Percentiles rank a stretch among this genome's conserved stretches.
Evolutionary conservation across 495 filamentous ascomycete species (phyloP).

Genomic region (Jackrogersella minutella): DNA sequence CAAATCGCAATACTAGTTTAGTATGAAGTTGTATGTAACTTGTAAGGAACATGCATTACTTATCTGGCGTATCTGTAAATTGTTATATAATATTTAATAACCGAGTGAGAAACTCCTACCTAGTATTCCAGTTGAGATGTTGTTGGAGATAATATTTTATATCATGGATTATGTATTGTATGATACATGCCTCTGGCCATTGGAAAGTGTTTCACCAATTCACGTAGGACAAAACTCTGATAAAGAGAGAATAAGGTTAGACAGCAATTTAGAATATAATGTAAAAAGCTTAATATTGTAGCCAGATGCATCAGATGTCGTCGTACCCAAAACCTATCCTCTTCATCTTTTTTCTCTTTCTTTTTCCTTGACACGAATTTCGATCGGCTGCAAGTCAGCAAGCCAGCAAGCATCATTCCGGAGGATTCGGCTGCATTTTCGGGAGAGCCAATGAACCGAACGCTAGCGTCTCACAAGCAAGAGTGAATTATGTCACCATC

Average conservation of each 20-base stretch:
- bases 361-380: constrained; percentile 23
- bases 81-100: background rate
- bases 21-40: background rate
- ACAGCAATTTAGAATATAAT: too few relatives aligned
- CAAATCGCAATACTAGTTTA: constrained; percentile 12
- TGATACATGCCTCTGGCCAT: too few relatives aligned
- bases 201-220: background rate
- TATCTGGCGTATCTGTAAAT: too few relatives aligned
- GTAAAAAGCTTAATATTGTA: background rate
- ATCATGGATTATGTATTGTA: background rate
- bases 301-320: background rate
- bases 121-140: too few relatives aligned
- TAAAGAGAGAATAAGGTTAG: background rate
- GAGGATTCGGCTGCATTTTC: constrained; percentile 39
- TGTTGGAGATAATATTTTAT: too few relatives aligned
- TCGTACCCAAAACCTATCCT: background rate
- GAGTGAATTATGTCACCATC: constrained; percentile 39
- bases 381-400: constrained; percentile 36
- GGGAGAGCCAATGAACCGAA: constrained; percentile 33
- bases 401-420: constrained; percentile 29
- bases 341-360: constrained; percentile 1
- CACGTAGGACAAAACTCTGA: background rate
- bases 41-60: constrained; percentile 2
- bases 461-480: constrained; percentile 29
- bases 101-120: background rate